These are phyloP conservation scores for Proliferodiscus dingleyae DNA, from an alignment of 2,329 filamentous ascomycete genomes.

Conservation along the genomic window DNA sequence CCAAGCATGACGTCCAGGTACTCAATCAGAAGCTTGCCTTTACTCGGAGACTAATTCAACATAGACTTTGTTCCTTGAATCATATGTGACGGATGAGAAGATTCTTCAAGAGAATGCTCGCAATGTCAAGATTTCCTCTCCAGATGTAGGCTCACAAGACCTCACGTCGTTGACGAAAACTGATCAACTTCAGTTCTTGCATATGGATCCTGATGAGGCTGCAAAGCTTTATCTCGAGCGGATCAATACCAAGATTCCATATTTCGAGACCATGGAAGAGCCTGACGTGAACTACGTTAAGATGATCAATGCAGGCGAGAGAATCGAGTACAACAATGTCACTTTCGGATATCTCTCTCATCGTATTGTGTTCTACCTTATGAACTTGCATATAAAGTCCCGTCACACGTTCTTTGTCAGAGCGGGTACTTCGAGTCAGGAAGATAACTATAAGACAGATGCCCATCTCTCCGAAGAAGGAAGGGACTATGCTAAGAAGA, in stretches of 20 bases:
- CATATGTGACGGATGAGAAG: conserved; percentile 84
- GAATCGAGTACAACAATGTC: conserved; percentile 93
- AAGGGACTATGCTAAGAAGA: conserved; percentile 72
- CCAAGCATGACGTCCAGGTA: conserved; percentile 93
- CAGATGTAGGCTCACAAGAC: conserved; percentile 59
- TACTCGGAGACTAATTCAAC: conserved; percentile 10
- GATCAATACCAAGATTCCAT: conserved; percentile 87
- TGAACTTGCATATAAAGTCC: conserved; percentile 95
- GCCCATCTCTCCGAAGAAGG: conserved; percentile 78
- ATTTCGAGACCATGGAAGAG: conserved; percentile 96
- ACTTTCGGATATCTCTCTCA: conserved; percentile 96
- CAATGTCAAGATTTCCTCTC: conserved; percentile 95
- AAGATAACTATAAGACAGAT: conserved; percentile 89
- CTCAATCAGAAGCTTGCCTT: conserved; percentile 11
- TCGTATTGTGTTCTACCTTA: conserved; percentile 95
- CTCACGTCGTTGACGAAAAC: conserved; percentile 4
- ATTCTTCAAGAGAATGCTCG: conserved; percentile 96
- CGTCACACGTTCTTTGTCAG: conserved; percentile 90
- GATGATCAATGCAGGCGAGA: conserved; percentile 96
- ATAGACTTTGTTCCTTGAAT: conserved; percentile 94
- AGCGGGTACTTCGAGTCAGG: conserved; percentile 78
- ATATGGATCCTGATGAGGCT: conserved; percentile 88
- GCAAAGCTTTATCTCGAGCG: conserved; percentile 86
- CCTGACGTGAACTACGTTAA: conserved; percentile 94
- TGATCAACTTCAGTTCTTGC: conserved; percentile 61